Percentiles rank a stretch among this genome's conserved stretches.
Conservation (phyloP, 2,329 filamentous ascomycete genomes). For the Aspergillus brasiliensis region DNA sequence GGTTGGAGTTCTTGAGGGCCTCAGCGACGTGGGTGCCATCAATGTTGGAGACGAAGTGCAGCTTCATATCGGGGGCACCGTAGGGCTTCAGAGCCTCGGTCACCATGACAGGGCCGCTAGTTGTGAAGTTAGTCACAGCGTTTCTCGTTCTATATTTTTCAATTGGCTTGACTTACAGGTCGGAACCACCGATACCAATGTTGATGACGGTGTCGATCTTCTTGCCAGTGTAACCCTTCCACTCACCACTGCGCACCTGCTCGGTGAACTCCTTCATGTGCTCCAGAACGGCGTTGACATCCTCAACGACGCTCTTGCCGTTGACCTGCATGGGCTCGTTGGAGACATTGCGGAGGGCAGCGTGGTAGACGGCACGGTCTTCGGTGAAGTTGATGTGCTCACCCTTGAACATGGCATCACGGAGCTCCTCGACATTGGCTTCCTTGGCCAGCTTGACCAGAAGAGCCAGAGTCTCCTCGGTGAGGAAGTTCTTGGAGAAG, state of each 20-base stretch:
- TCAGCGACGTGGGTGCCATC: constrained; percentile 98
- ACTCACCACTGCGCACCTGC: constrained; percentile 88
- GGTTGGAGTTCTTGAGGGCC: constrained; percentile 82
- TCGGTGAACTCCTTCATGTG: constrained; percentile 99
- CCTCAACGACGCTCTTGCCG: constrained; percentile 90
- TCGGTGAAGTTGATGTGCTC: constrained; percentile 99
- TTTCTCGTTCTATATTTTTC: not conserved
- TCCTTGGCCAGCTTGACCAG: constrained; percentile 89
- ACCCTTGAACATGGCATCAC: constrained; percentile 95
- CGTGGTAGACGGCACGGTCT: constrained; percentile 92
- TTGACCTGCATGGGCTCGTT: constrained; percentile 83
- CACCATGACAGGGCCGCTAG: constrained; percentile 95
- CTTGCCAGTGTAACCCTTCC: constrained; percentile 98
- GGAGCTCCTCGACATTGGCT: constrained; percentile 86
- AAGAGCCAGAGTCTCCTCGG: constrained; percentile 84
- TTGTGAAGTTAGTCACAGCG: constrained; percentile 21
- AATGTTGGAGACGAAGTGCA: constrained; percentile 99
- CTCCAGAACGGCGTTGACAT: constrained; percentile 84
- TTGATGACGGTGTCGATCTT: constrained; percentile 96
- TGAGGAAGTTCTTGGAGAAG: constrained; percentile 98
- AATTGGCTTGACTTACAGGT: constrained; percentile 69
- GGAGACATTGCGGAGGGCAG: constrained; percentile 85
- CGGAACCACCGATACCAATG: constrained; percentile 95
- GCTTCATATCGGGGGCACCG: constrained; percentile 77
- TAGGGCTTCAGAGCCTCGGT: constrained; percentile 97